Conservation (phyloP, 2,329 filamentous ascomycete genomes). For the Escovopsis sp. region DNA sequence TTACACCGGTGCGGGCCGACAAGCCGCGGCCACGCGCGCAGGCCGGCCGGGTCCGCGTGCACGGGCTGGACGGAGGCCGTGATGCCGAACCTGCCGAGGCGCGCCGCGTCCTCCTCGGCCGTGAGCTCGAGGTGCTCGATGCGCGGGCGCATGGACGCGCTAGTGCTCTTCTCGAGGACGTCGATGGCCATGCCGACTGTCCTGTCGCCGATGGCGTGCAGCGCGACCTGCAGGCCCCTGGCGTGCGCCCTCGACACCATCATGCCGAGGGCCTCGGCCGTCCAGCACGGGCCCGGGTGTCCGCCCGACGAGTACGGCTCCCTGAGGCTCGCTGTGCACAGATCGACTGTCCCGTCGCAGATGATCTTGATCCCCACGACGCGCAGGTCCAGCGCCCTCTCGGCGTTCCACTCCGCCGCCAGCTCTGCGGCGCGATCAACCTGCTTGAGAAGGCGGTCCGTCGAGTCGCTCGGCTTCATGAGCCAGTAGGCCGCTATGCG, state of each 20-base stretch:
- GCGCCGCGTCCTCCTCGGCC: slow-evolving; percentile 35
- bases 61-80: slow-evolving; percentile 45
- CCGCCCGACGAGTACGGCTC: slow-evolving; percentile 40
- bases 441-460: slow-evolving; percentile 28
- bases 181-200: slow-evolving; percentile 44
- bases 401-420: slow-evolving; percentile 18
- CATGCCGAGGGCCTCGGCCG: slow-evolving; percentile 31
- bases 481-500: slow-evolving; percentile 43
- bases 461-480: slow-evolving; percentile 30
- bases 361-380: slow-evolving; percentile 51
- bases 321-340: slow-evolving; percentile 45
- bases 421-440: slow-evolving; percentile 35
- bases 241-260: slow-evolving; percentile 39
- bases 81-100: slow-evolving; percentile 44
- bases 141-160: slow-evolving; percentile 37
- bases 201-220: slow-evolving; percentile 51
- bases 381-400: slow-evolving; percentile 24
- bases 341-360: slow-evolving; percentile 49
- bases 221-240: slow-evolving; percentile 42
- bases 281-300: slow-evolving; percentile 41
- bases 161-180: slow-evolving; percentile 29
- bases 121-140: slow-evolving; percentile 53
- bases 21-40: slow-evolving; percentile 45
- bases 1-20: slow-evolving; percentile 38
- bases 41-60: slow-evolving; percentile 44